Evolutionary conservation across 257 asterid species (phyloP).

Genomic region (Penstemon eatonii): DNA sequence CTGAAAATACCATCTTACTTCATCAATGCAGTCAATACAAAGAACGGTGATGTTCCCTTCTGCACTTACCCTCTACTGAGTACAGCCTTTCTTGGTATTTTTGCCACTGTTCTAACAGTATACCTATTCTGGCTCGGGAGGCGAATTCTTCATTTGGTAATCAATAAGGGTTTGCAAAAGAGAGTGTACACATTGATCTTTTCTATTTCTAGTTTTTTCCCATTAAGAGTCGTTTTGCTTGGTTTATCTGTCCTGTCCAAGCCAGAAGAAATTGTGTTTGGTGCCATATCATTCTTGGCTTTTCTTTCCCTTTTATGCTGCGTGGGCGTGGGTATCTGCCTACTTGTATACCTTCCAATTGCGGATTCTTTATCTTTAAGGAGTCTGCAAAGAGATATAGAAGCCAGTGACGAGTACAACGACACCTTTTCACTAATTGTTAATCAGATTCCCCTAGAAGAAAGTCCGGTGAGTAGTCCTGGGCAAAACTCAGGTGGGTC

Average conservation of each 20-base stretch:
- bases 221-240: constrained; percentile 62
- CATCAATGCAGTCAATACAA: constrained; percentile 42
- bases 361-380: constrained; percentile 75
- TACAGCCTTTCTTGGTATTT: constrained; percentile 67
- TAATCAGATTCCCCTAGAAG: constrained; percentile 53
- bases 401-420: constrained; percentile 52
- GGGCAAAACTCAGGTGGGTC: constrained; percentile 48
- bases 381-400: constrained; percentile 54
- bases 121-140: constrained; percentile 75
- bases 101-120: constrained; percentile 48
- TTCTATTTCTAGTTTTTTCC: constrained; percentile 56
- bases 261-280: constrained; percentile 49
- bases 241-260: constrained; percentile 62
- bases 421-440: constrained; percentile 65
- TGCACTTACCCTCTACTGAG: constrained; percentile 85
- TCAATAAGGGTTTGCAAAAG: constrained; percentile 77
- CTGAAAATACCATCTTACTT: constrained; percentile 67
- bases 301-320: constrained; percentile 75
- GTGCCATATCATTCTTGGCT: constrained; percentile 65
- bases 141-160: constrained; percentile 59
- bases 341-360: constrained; percentile 75
- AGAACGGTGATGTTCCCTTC: constrained; percentile 39
- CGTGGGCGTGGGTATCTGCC: constrained; percentile 60
- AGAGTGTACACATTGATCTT: constrained; percentile 71
- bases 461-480: constrained; percentile 39